Evolutionary conservation across 139 green algal genomes (phyloP).

Genomic region (Diplosphaera chodatii): DNA sequence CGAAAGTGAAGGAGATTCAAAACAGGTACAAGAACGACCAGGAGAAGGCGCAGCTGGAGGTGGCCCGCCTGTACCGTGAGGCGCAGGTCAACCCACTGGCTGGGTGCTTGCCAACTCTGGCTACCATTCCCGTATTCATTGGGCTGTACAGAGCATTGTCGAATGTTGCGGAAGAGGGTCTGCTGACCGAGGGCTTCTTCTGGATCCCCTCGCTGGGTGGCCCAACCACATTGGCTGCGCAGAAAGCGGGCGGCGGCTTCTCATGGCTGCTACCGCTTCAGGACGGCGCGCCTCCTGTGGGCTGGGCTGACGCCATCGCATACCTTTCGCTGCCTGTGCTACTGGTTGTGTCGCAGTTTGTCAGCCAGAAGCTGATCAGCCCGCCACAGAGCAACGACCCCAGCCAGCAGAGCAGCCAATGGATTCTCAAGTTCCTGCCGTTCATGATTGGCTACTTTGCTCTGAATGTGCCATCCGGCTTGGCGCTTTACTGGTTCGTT

Average conservation of each 20-base stretch:
- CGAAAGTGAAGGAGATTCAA: slow-evolving; percentile 93
- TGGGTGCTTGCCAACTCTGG: slow-evolving; percentile 88
- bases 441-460: slow-evolving; percentile 97
- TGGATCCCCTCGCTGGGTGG: slow-evolving; percentile 88
- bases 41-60: slow-evolving; percentile 69
- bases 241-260: slow-evolving; percentile 41
- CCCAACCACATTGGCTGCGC: slow-evolving; percentile 50
- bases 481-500: slow-evolving; percentile 98
- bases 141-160: slow-evolving; percentile 90
- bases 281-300: slow-evolving; percentile 57
- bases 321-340: slow-evolving; percentile 68
- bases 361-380: slow-evolving; percentile 71
- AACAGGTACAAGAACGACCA: slow-evolving; percentile 53
- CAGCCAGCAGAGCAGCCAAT: slow-evolving; percentile 62
- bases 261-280: slow-evolving; percentile 69
- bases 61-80: slow-evolving; percentile 87
- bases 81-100: slow-evolving; percentile 89
- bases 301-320: slow-evolving; percentile 51
- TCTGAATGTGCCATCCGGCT: slow-evolving; percentile 92
- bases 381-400: slow-evolving; percentile 48
- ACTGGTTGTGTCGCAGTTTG: slow-evolving; percentile 68
- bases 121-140: slow-evolving; percentile 91
- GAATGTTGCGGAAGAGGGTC: slow-evolving; percentile 81
- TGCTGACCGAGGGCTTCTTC: slow-evolving; percentile 88
- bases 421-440: slow-evolving; percentile 95